These are phyloP conservation scores for Berkeleyomyces rouxiae DNA, from an alignment of 2,329 filamentous ascomycete species.

Conservation along the genomic window DNA sequence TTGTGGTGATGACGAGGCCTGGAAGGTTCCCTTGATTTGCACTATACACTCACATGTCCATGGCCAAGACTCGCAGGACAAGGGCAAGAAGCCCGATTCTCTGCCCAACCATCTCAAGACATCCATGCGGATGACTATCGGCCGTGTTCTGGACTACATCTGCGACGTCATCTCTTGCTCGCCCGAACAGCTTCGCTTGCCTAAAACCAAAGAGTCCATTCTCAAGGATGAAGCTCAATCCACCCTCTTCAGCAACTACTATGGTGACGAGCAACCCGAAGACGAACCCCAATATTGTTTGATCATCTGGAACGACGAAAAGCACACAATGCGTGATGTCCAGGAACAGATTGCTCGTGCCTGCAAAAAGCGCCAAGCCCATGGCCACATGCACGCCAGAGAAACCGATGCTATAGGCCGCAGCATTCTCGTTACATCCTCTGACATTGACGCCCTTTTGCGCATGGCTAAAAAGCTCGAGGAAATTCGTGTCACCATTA, in stretches of 20 bases:
- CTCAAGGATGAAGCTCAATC: conserved; percentile 67
- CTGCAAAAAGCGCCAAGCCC: conserved; percentile 53
- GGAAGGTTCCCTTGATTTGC: conserved; percentile 74
- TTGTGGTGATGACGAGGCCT: conserved; percentile 90
- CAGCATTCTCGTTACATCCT: conserved; percentile 63
- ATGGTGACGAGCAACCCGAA: conserved; percentile 35
- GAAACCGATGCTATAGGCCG: conserved; percentile 82
- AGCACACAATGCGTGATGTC: conserved; percentile 88
- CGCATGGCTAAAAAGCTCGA: conserved; percentile 74
- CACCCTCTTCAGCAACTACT: conserved; percentile 27
- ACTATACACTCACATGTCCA: conserved; percentile 65
- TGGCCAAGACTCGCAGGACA: conserved; percentile 17
- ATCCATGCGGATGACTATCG: conserved; percentile 72
- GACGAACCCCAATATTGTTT: conserved; percentile 53
- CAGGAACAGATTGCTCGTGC: conserved; percentile 78
- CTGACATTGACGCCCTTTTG: conserved; percentile 56
- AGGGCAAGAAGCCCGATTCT: conserved; percentile 15
- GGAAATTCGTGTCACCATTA: conserved; percentile 90
- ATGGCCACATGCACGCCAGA: conserved; percentile 59
- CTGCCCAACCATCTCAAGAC: conserved; percentile 61
- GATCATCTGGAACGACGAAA: conserved; percentile 95
- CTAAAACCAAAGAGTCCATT: conserved; percentile 71
- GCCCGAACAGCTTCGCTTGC: conserved; percentile 77
- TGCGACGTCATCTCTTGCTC: conserved; percentile 97
- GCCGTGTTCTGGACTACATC: conserved; percentile 77